Conservation (phyloP, 441 rosid species). For the Geranium incanum region DNA sequence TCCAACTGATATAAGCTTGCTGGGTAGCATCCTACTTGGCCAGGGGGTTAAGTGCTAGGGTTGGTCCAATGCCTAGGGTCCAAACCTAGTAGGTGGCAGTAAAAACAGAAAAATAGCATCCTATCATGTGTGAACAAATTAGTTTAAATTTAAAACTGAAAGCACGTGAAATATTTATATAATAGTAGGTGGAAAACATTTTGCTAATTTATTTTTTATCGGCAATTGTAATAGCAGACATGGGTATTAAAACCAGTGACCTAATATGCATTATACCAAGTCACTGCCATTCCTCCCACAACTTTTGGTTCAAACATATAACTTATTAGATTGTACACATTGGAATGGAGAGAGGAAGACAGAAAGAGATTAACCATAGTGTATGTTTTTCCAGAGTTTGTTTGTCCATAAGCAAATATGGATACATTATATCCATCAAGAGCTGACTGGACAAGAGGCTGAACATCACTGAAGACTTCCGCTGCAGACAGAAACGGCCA, state of each 20-base stretch:
- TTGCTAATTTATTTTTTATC: neutral
- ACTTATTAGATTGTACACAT: neutral
- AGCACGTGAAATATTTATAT: neutral
- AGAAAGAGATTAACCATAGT: constrained; percentile 55
- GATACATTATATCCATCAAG: constrained; percentile 94
- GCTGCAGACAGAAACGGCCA: constrained; percentile 43
- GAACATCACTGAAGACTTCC: constrained; percentile 74
- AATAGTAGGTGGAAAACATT: neutral
- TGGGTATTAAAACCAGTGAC: neutral
- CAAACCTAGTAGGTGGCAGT: neutral
- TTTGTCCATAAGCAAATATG: constrained; percentile 88
- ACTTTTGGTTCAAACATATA: neutral
- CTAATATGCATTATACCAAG: too few species aligned
- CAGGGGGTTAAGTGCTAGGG: neutral
- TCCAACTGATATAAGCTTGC: too few species aligned
- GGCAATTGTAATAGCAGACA: neutral
- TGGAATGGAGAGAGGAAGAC: constrained; percentile 17
- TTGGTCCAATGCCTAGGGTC: neutral
- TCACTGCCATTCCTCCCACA: neutral
- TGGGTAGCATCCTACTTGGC: neutral
- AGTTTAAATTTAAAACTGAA: too few species aligned
- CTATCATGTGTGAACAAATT: neutral
- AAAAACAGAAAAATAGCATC: neutral
- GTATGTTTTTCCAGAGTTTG: constrained; percentile 86
- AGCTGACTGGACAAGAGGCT: constrained; percentile 93